Evolutionary conservation across 2,329 filamentous ascomycete species (phyloP).

Genomic region (Gaeumannomyces tritici): DNA sequence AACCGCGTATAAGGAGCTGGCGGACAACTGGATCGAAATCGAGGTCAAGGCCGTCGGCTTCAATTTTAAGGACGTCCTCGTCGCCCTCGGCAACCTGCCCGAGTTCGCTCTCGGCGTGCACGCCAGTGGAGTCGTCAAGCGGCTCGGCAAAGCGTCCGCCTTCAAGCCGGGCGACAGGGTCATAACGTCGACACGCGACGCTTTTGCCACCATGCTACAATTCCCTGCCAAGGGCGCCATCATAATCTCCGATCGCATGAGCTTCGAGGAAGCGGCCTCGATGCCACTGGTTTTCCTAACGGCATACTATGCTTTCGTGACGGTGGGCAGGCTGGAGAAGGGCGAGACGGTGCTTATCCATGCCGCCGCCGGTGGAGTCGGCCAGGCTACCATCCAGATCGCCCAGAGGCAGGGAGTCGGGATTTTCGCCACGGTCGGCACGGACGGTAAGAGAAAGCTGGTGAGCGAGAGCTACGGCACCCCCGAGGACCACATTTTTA

Average conservation of each 20-base stretch:
- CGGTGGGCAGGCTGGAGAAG: conserved; percentile 10
- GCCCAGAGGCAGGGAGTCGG: conserved; percentile 25
- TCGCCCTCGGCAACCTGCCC: conserved; percentile 15
- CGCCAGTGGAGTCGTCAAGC: conserved; percentile 12
- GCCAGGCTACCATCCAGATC: conserved; percentile 32
- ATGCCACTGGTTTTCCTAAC: conserved; percentile 21
- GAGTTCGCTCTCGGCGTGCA: conserved; percentile 17
- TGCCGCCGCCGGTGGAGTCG: conserved; percentile 30
- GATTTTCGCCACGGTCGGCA: conserved; percentile 29
- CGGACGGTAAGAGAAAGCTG: conserved; percentile 20
- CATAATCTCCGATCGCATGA: too few relatives aligned
- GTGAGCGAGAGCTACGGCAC: conserved; percentile 21
- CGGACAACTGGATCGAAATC: conserved; percentile 19
- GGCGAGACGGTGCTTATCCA: conserved; percentile 30
- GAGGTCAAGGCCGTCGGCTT: conserved; percentile 19
- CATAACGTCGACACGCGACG: neutral
- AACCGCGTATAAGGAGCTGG: conserved; percentile 4
- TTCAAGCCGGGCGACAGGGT: conserved; percentile 23
- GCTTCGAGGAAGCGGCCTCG: conserved; percentile 14
- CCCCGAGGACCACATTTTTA: conserved; percentile 22
- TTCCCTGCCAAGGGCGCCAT: too few relatives aligned
- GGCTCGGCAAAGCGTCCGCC: conserved; percentile 7
- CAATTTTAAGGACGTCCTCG: conserved; percentile 26
- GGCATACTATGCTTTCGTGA: conserved; percentile 14
- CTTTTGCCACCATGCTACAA: too few relatives aligned